phyloP scores from a whole-genome alignment of 257 asterid species.

The Solanum sitiens region DNA sequence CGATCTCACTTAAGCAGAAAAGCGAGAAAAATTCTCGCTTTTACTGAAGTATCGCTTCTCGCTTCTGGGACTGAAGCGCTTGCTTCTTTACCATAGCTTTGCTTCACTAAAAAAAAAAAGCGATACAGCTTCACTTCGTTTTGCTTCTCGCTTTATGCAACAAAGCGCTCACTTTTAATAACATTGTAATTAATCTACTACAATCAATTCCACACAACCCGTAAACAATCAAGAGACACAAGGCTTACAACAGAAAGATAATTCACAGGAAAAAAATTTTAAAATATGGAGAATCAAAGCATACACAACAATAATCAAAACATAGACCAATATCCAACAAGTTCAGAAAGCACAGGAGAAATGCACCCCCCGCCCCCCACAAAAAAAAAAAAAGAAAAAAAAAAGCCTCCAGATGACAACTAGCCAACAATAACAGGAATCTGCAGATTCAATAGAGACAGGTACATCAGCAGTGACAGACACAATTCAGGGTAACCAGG shows the following conservation, averaged over 20 bases:
- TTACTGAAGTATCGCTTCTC: neutral
- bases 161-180: neutral
- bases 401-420: too few relatives aligned
- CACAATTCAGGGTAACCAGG: neutral
- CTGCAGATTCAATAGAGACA: too few relatives aligned
- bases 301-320: neutral
- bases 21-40: neutral
- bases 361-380: neutral
- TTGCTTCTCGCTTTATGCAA: neutral
- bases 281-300: neutral
- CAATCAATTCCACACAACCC: neutral
- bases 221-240: neutral
- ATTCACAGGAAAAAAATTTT: neutral
- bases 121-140: neutral
- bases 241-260: neutral
- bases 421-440: too few relatives aligned
- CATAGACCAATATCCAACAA: neutral
- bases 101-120: neutral
- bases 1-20: neutral
- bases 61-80: neutral
- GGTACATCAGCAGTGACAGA: neutral
- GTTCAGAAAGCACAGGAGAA: neutral
- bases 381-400: too few relatives aligned
- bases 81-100: neutral
- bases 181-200: neutral